Base-by-base conservation (phyloP, 1,139 yeast species). In the Magnusiomyces starmeri region DNA sequence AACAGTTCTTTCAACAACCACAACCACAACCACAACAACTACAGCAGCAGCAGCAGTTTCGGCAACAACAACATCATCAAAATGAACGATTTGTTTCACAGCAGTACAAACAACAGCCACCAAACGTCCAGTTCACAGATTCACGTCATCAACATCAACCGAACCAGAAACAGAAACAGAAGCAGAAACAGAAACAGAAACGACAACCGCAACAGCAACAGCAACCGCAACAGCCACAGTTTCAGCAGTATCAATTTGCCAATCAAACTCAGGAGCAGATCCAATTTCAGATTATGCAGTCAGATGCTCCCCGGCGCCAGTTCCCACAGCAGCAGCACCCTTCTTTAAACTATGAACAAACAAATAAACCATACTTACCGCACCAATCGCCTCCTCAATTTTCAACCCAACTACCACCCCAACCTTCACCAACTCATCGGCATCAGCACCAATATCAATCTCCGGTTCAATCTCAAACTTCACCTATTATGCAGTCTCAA, bases 121-220 rank as follows among this genome's bases (percentile, higher is more conserved):
- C n/a, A n/a, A n/a, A n/a, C 18, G n/a, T 37, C 9, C n/a, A 37
- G 41, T n/a, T 16, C 41, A 43, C 27, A 35, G 46, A 43, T 43
- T n/a, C n/a, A 42, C n/a, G 18, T 9, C 45, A 6, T 7, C 9
- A 42, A 22, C 45, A 9, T 24, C 45, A 40, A 10, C 22, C 18
- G 26, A 34, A 43, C 35, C 21, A 4, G 25, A 12, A 22, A 42
- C 20, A 32, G 4, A 16, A 46, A 3, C 42, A 22, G 9, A 42
- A 46, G 22, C 42, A 35, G 32, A 34, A 46, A 22, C 42, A 25
- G 10, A 39, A 26, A 26, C 8, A 27, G 4, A 7, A 34, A 9
- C n/a, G 7, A 4, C 34, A 46, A 22, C 32, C n/a, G 6, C 37
- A 32, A 32, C 37, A 32, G n/a, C n/a, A n/a, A 4, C 37, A 32